Percentiles rank a stretch among this genome's conserved stretches.
phyloP scores from a whole-genome alignment of 2,329 filamentous ascomycete species.

The Diplodia corticola region DNA sequence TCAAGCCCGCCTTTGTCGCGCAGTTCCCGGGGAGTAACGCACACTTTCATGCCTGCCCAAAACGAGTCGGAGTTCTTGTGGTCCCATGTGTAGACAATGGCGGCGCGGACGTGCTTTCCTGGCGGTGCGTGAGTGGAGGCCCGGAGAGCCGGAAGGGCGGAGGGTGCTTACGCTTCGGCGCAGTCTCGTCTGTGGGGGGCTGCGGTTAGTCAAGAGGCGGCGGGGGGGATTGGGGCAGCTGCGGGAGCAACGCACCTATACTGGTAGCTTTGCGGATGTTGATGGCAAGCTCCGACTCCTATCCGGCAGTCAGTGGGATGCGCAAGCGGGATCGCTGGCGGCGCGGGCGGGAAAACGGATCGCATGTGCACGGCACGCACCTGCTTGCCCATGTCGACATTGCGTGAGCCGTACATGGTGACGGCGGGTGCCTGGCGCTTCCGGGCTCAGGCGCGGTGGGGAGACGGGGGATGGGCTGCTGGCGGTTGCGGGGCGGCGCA shows the following conservation, averaged over 20 bases:
- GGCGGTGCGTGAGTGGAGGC: slow-evolving; percentile 35
- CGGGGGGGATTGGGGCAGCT: not conserved
- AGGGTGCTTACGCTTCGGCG: slow-evolving; percentile 60
- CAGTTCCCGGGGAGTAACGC: slow-evolving; percentile 29
- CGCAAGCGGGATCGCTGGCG: slow-evolving; percentile 19
- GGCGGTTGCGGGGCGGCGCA: not conserved
- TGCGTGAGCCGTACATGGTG: slow-evolving; percentile 48
- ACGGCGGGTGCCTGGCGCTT: slow-evolving; percentile 7
- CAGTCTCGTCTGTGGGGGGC: slow-evolving; percentile 58
- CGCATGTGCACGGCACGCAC: slow-evolving; percentile 26
- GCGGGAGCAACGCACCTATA: slow-evolving; percentile 48
- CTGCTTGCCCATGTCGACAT: slow-evolving; percentile 64
- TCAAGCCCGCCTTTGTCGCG: slow-evolving; percentile 20
- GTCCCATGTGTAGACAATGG: slow-evolving; percentile 99
- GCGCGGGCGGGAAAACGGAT: not conserved
- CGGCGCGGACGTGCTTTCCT: slow-evolving; percentile 94
- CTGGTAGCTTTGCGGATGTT: slow-evolving; percentile 69
- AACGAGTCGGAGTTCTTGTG: slow-evolving; percentile 94
- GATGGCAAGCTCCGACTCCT: slow-evolving; percentile 64
- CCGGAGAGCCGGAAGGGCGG: not conserved
- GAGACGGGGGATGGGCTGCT: slow-evolving; percentile 15
- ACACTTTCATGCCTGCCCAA: slow-evolving; percentile 99
- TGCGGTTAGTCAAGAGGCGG: slow-evolving; percentile 26
- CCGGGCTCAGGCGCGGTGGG: slow-evolving; percentile 20
- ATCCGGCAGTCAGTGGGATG: slow-evolving; percentile 39